Evolutionary conservation across 306 rosid genomes (phyloP).

Genomic region (Quercus ilex): DNA sequence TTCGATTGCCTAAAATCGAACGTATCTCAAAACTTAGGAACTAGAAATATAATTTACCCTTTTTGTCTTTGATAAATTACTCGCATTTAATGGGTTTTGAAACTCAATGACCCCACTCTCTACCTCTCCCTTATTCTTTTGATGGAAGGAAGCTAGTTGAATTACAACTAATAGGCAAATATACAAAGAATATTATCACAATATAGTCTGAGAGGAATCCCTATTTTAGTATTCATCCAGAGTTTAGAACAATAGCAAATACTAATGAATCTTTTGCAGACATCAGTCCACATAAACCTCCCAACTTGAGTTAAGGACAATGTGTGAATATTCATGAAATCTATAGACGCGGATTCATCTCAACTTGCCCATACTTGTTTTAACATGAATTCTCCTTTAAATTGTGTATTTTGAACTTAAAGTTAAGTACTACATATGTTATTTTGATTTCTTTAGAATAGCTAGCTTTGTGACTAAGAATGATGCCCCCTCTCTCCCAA

Average conservation of each 20-base stretch:
- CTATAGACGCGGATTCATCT: background rate
- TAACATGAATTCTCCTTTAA: background rate
- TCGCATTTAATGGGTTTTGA: background rate
- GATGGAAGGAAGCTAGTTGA: background rate
- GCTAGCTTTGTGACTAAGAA: no score
- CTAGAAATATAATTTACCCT: no score
- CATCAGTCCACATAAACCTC: no score
- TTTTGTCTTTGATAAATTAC: background rate
- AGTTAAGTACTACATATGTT: background rate
- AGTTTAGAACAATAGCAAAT: no score
- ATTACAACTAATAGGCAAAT: background rate
- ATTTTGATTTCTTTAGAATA: background rate
- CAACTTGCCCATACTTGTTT: background rate
- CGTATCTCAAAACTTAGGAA: no score
- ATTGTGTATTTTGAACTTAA: background rate
- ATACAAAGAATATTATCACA: background rate
- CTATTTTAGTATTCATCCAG: background rate
- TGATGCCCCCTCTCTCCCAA: no score
- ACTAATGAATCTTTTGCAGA: no score
- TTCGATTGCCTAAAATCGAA: no score
- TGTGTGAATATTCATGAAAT: background rate
- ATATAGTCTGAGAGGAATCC: background rate
- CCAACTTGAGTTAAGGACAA: background rate
- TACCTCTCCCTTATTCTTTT: background rate
- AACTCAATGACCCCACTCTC: background rate